These are phyloP conservation scores for Russula abietina DNA, from an alignment of 768 basidiomycete species.

Conservation along the genomic window DNA sequence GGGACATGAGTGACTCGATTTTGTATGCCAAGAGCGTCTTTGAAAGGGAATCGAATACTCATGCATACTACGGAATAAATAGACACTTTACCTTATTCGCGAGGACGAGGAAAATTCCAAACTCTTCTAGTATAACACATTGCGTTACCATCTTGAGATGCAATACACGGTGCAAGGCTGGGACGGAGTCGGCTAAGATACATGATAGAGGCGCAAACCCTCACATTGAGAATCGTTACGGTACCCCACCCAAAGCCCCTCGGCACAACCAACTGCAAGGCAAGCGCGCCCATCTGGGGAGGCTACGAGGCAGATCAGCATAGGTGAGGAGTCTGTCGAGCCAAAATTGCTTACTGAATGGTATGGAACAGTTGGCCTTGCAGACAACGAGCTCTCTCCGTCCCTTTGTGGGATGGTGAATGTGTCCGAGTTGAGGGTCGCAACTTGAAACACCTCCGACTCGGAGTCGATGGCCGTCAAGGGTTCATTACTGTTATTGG, in stretches of 20 bases:
- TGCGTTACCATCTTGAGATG: constrained; percentile 93
- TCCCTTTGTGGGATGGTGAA: constrained; percentile 64
- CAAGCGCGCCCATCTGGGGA: constrained; percentile 79
- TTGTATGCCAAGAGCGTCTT: constrained; percentile 89
- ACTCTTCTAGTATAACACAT: constrained; percentile 92
- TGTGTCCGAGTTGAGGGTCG: constrained; percentile 81
- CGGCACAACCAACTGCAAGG: constrained; percentile 89
- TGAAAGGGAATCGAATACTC: neutral
- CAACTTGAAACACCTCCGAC: constrained; percentile 82
- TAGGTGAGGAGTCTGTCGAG: neutral
- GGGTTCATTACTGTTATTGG: neutral
- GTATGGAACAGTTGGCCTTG: constrained; percentile 93
- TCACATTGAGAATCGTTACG: constrained; percentile 79
- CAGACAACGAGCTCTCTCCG: constrained; percentile 64
- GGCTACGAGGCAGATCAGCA: constrained; percentile 38
- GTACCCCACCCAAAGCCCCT: constrained; percentile 96
- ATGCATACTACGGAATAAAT: too few species aligned
- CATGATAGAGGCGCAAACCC: constrained; percentile 26
- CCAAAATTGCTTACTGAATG: constrained; percentile 55
- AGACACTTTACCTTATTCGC: constrained; percentile 67
- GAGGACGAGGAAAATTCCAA: constrained; percentile 92
- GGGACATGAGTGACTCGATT: constrained; percentile 93
- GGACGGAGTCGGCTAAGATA: neutral
- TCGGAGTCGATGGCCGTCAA: neutral
- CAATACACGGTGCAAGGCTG: constrained; percentile 87